Conservation (phyloP, 1,139 yeast genomes). For the Sugiyamaella sp. region DNA sequence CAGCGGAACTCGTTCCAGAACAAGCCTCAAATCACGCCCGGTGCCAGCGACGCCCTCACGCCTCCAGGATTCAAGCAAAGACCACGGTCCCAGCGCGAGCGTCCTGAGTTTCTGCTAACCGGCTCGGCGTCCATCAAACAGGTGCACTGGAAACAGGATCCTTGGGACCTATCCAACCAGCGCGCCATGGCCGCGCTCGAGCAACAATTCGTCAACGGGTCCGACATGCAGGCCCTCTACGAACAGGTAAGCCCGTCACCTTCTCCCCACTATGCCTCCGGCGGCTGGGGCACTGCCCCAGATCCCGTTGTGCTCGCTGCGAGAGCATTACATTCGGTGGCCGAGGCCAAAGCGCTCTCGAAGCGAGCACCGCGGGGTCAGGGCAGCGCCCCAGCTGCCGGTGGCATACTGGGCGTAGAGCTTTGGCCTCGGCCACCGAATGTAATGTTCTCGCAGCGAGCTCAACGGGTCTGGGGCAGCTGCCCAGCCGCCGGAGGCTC, state of each 20-base stretch:
- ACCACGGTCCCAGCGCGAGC: conserved; percentile 3
- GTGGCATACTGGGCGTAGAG: no score
- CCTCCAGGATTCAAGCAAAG: conserved; percentile 19
- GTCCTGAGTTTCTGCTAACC: conserved; percentile 7
- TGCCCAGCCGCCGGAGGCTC: conserved; percentile 3
- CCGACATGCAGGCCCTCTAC: conserved; percentile 55
- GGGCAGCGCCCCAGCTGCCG: no score
- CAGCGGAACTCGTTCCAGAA: conserved; percentile 8
- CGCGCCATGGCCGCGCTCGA: conserved; percentile 51
- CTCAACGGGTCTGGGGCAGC: background rate
- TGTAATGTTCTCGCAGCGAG: no score
- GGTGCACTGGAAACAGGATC: conserved; percentile 29
- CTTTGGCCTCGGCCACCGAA: no score
- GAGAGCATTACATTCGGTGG: no score
- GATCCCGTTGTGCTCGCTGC: no score
- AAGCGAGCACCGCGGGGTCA: no score
- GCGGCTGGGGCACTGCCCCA: no score
- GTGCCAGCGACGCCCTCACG: conserved; percentile 2
- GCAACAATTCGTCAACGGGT: conserved; percentile 32
- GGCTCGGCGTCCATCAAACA: conserved; percentile 11
- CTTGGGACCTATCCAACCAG: conserved; percentile 64
- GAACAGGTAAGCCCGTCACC: conserved; percentile 44
- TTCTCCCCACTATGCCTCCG: no score
- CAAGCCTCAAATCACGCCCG: background rate
- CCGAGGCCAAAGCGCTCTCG: no score